Base-by-base conservation (phyloP, 345 rosid species). In the Bruguiera sexangula region DNA sequence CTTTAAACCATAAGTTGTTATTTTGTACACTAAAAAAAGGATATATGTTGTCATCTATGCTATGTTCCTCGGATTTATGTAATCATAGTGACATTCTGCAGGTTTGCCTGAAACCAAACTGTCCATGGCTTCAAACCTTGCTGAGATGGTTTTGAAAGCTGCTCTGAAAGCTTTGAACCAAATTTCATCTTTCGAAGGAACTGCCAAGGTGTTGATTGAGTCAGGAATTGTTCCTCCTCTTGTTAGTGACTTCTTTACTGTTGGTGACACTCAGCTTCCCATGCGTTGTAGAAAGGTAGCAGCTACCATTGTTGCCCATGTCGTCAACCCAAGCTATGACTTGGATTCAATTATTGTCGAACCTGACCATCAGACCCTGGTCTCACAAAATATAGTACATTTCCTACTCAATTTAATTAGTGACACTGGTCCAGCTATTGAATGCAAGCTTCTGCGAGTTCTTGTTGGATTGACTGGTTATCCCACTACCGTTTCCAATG, bases 391-490 rank as follows among this genome's bases (percentile, higher is more conserved):
- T 46, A 77, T 86, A 26, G 86, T 95, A 37, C 93, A 88, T 65
- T 88, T 82, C 46, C 82, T 91, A 6, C 99, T 95, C 63, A 92
- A 86, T 54, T 82, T 95, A 27, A 91, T 92, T 50, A 95, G 96
- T 84, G 88, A 95, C 84, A 95, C 99, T 0, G 97, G 97, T 78
- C 99, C 97, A 53, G 87, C 90, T 8, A 91, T 91, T 60, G 97
- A 88, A 75, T 89, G 97, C 74, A 89, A 95, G 67, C 96, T 95
- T 67, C 83, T 95, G 68, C 96, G 87, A 75, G 96, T 95, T 76
- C 99, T 95, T 68, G 96, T 89, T 65, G 99, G 99, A 76, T 85
- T 95, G 62, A 91, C 99, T 26, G 74, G 56, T 81, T 84, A 89
- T 24, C 83, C 82, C 11, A 65, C 85, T 53, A 76, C 96, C 54